Conservation (phyloP, 805 yeast genomes). For the Cyberlindnera lachancei region DNA sequence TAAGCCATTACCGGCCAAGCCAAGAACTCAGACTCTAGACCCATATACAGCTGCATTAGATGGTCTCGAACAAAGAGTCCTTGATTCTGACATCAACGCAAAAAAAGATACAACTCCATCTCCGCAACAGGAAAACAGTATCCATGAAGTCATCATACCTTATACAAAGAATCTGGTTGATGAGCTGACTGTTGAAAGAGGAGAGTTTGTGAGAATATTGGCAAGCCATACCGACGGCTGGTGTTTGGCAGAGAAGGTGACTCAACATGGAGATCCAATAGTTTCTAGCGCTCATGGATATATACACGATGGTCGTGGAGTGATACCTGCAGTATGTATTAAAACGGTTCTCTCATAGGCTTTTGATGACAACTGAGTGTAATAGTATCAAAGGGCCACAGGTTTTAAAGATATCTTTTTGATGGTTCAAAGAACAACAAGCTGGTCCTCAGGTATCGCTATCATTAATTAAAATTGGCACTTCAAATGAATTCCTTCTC, state of each 20-base stretch:
- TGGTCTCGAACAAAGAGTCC: slow-evolving; percentile 17
- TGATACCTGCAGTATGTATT: slow-evolving; percentile 32
- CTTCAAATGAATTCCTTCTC: no score
- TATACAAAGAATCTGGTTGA: slow-evolving; percentile 29
- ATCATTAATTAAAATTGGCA: no score
- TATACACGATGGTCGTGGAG: slow-evolving; percentile 32
- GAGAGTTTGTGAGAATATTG: slow-evolving; percentile 27
- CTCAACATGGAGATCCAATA: slow-evolving; percentile 14
- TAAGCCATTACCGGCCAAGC: slow-evolving; percentile 20
- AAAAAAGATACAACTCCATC: slow-evolving; percentile 12
- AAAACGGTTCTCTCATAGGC: no score
- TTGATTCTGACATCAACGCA: neutral
- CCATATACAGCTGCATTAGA: slow-evolving; percentile 4
- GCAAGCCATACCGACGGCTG: slow-evolving; percentile 38
- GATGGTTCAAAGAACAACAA: no score
- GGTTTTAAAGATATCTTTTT: no score
- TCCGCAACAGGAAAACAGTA: slow-evolving; percentile 5
- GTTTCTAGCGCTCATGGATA: slow-evolving; percentile 13
- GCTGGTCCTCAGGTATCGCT: no score
- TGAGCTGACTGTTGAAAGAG: slow-evolving; percentile 26
- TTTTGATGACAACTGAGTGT: no score
- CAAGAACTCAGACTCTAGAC: neutral
- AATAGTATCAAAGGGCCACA: no score
- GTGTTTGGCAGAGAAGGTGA: slow-evolving; percentile 34
- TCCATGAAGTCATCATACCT: slow-evolving; percentile 17